phyloP scores from a whole-genome alignment of 257 asterid species.

The Ballota nigra region DNA sequence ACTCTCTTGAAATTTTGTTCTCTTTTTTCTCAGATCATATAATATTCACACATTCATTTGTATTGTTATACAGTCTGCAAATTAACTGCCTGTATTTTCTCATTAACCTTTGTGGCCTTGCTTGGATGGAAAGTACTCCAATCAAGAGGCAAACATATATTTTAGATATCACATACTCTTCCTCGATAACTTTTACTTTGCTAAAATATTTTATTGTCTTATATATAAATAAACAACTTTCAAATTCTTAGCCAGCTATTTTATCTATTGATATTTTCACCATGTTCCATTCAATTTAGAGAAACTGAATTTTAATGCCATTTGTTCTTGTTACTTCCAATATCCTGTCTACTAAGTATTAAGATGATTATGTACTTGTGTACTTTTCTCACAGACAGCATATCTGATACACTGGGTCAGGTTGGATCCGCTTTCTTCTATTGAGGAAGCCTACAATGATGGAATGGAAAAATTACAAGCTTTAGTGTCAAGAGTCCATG shows the following conservation, averaged over 20 bases:
- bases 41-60: background rate
- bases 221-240: background rate
- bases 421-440: slow-evolving; percentile 70
- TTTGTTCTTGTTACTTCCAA: slow-evolving; percentile 10
- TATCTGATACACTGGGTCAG: slow-evolving; percentile 95
- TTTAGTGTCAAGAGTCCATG: slow-evolving; percentile 82
- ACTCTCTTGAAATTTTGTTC: slow-evolving; percentile 6
- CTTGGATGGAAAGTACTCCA: slow-evolving; percentile 4
- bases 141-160: background rate
- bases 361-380: background rate
- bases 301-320: background rate
- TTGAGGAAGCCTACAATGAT: slow-evolving; percentile 73
- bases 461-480: slow-evolving; percentile 72
- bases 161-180: background rate
- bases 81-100: slow-evolving; percentile 3
- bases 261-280: background rate
- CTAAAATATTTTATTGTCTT: slow-evolving; percentile 1
- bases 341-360: slow-evolving; percentile 4
- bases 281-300: background rate
- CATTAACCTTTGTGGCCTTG: slow-evolving; percentile 8
- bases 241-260: slow-evolving; percentile 5
- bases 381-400: slow-evolving; percentile 65
- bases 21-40: background rate
- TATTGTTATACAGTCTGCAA: slow-evolving; percentile 13
- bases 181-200: background rate